Conservation (phyloP, 148 eudicot species). For the Nepenthes gracilis region DNA sequence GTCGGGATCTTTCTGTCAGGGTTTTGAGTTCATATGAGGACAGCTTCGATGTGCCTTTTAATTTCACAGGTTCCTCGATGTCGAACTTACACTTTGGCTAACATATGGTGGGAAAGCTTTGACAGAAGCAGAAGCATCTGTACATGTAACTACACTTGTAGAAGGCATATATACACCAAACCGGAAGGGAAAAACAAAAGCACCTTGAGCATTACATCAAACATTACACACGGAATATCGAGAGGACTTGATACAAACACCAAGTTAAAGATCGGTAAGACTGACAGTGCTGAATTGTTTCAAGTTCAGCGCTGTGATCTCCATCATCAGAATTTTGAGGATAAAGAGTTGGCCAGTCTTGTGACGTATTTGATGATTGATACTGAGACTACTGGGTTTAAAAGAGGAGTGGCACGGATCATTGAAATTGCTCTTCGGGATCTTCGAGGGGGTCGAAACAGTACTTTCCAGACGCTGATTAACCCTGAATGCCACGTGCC, state of each 20-base stretch:
- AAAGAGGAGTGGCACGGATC: conserved; percentile 41
- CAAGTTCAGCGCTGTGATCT: conserved; percentile 29
- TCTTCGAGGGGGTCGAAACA: conserved; percentile 63
- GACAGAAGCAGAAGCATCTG: conserved; percentile 15
- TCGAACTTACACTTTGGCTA: conserved; percentile 39
- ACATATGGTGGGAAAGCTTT: conserved; percentile 40
- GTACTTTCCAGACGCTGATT: conserved; percentile 76
- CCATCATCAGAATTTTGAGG: conserved; percentile 28
- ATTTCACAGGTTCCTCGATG: conserved; percentile 49
- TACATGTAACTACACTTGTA: conserved; percentile 16
- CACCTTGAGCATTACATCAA: conserved; percentile 28
- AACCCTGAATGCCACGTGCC: conserved; percentile 61
- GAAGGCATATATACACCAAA: conserved; percentile 34
- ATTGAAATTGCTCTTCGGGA: conserved; percentile 80
- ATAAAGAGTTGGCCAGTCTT: conserved; percentile 36
- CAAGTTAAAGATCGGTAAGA: conserved; percentile 20
- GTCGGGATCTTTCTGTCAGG: conserved; percentile 9
- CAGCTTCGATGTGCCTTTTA: conserved; percentile 59
- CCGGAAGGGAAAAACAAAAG: conserved; percentile 18
- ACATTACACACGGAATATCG: conserved; percentile 28
- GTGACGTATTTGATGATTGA: conserved; percentile 60
- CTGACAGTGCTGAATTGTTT: conserved; percentile 20
- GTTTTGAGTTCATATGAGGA: conserved; percentile 36
- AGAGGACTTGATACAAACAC: conserved; percentile 15
- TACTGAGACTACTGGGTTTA: conserved; percentile 75